Evolutionary conservation across 352 stramenopile species (phyloP).

Genomic region (Stephanocyclus meneghinianus): DNA sequence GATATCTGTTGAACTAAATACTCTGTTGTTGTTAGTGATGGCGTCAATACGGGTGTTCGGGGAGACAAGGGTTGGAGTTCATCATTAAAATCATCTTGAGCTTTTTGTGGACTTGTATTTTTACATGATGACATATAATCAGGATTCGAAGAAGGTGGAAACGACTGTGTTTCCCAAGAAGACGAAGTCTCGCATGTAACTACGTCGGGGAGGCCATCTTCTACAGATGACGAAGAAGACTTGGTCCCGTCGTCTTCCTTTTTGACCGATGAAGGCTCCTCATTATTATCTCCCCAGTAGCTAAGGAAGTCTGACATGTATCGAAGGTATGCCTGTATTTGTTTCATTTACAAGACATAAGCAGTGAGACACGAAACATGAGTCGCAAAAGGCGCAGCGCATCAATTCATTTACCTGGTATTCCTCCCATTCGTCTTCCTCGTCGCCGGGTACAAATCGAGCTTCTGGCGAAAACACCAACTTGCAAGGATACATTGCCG

Average conservation of each 20-base stretch:
- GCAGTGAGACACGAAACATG: neutral
- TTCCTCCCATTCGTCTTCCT: constrained; percentile 46
- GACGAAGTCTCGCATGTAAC: constrained; percentile 1
- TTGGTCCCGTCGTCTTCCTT: constrained; percentile 8
- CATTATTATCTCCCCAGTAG: constrained; percentile 28
- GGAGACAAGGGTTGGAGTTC: constrained; percentile 25
- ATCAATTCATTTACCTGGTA: constrained; percentile 29
- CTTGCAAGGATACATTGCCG: constrained; percentile 49
- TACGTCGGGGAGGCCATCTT: neutral
- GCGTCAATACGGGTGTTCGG: neutral
- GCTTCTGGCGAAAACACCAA: constrained; percentile 10
- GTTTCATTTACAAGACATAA: neutral
- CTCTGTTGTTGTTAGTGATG: neutral
- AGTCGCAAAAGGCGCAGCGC: neutral
- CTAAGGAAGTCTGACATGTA: constrained; percentile 45
- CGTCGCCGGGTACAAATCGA: constrained; percentile 10
- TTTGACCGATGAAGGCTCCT: constrained; percentile 4
- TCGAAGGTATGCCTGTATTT: constrained; percentile 26
- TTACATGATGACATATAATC: constrained; percentile 2
- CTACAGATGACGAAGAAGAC: constrained; percentile 18
- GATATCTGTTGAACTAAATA: neutral
- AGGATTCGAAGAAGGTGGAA: constrained; percentile 11
- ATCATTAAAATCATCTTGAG: constrained; percentile 16
- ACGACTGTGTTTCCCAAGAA: constrained; percentile 1
- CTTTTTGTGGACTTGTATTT: constrained; percentile 1